These are phyloP conservation scores for Periglandula ipomoeae DNA, from an alignment of 2,329 filamentous ascomycete genomes.

Conservation along the genomic window DNA sequence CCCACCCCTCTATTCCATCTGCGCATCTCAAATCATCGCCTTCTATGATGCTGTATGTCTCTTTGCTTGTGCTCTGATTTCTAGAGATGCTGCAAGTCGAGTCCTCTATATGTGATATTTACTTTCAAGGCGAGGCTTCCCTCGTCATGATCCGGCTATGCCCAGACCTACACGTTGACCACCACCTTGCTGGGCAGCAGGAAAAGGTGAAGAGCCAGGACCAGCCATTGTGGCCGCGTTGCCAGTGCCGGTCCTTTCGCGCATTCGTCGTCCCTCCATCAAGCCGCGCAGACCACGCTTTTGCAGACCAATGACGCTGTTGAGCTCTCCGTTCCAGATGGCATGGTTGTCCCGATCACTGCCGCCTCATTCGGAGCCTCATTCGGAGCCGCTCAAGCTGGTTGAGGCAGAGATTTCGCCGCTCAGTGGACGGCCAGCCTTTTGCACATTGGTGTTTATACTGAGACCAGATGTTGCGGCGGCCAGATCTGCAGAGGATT, in stretches of 20 bases:
- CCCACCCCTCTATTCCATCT: not conserved
- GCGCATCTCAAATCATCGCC: no score
- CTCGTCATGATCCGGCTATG: slow-evolving; percentile 36
- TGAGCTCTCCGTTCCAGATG: slow-evolving; percentile 72
- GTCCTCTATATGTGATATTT: not conserved
- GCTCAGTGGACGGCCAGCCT: slow-evolving; percentile 29
- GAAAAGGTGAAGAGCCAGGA: slow-evolving; percentile 13
- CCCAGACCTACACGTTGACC: slow-evolving; percentile 40
- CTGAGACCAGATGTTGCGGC: slow-evolving; percentile 31
- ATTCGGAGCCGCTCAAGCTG: slow-evolving; percentile 45
- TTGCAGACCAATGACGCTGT: slow-evolving; percentile 88
- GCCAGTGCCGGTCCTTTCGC: slow-evolving; percentile 55
- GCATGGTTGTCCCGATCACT: slow-evolving; percentile 35
- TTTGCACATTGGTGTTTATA: slow-evolving; percentile 38
- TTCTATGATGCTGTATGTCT: no score
- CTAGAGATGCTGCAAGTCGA: not conserved
- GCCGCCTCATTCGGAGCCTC: slow-evolving; percentile 45
- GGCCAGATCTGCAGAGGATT: slow-evolving; percentile 21
- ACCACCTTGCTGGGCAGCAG: slow-evolving; percentile 13
- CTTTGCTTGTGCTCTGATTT: not conserved
- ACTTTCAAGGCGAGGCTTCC: no score
- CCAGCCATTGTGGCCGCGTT: slow-evolving; percentile 15
- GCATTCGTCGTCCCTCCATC: slow-evolving; percentile 86
- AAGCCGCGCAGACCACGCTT: slow-evolving; percentile 84
- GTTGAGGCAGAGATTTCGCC: slow-evolving; percentile 41